Conservation (phyloP, 2,329 filamentous ascomycete species). For the Epichloe aotearoae region DNA sequence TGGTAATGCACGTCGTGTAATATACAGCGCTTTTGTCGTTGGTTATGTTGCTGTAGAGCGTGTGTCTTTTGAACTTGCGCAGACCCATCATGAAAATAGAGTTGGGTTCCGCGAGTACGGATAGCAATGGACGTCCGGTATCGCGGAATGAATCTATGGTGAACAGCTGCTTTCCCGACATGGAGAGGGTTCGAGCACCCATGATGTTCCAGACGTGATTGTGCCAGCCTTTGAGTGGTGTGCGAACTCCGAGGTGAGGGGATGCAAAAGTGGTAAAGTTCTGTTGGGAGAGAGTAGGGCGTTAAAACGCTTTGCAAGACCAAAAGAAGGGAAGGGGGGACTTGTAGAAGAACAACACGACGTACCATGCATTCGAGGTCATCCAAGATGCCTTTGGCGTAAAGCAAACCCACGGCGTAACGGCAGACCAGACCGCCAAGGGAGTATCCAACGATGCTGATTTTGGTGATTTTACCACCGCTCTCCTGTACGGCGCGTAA, state of each 20-base stretch:
- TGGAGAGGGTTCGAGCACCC: constrained; percentile 66
- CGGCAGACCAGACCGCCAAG: constrained; percentile 76
- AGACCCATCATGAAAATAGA: constrained; percentile 79
- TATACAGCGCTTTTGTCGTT: constrained; percentile 75
- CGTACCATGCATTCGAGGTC: constrained; percentile 62
- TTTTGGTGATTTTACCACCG: constrained; percentile 62
- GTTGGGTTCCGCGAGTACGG: constrained; percentile 67
- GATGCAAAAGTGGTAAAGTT: constrained; percentile 92
- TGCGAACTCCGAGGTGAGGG: constrained; percentile 66
- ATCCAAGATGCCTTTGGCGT: constrained; percentile 69
- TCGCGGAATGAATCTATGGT: constrained; percentile 74
- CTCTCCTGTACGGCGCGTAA: constrained; percentile 40
- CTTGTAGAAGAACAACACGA: not conserved
- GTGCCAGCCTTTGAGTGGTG: constrained; percentile 51
- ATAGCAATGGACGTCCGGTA: constrained; percentile 66
- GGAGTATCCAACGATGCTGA: constrained; percentile 86
- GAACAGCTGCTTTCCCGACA: constrained; percentile 78
- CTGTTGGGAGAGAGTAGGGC: constrained; percentile 19
- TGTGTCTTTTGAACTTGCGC: constrained; percentile 59
- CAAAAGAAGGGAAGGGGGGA: not conserved
- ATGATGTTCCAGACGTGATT: constrained; percentile 70
- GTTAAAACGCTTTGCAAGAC: not conserved
- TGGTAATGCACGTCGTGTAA: constrained; percentile 70
- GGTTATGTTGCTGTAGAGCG: constrained; percentile 72
- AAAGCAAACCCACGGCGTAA: constrained; percentile 74